phyloP scores from a whole-genome alignment of 2,329 filamentous ascomycete genomes.

The Monosporascus sp. region DNA sequence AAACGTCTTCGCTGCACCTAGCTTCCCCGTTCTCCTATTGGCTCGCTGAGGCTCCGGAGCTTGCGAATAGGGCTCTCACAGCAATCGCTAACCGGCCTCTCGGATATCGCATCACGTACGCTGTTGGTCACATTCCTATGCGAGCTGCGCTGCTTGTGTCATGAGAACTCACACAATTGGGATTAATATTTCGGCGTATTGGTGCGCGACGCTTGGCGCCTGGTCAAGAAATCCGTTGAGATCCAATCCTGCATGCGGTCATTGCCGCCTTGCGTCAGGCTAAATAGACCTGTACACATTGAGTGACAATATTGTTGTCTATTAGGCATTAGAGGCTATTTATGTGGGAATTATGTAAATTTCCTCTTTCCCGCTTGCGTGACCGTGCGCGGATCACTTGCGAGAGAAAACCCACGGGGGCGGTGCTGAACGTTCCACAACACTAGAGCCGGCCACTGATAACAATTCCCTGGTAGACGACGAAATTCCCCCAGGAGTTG shows the following conservation, averaged over 20 bases:
- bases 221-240: not conserved
- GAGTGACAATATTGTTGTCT: not conserved
- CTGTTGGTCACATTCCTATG: not conserved
- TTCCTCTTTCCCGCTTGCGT: too few species aligned
- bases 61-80: not conserved
- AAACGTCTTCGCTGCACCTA: not conserved
- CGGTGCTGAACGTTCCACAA: too few species aligned
- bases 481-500: too few species aligned
- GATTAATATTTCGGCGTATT: too few species aligned
- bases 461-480: too few species aligned
- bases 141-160: not conserved
- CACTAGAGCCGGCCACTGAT: too few species aligned
- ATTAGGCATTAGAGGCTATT: too few species aligned
- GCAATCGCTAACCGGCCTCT: not conserved
- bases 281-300: not conserved
- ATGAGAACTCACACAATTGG: not conserved
- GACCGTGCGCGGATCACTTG: too few species aligned
- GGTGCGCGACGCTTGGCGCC: not conserved
- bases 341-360: too few species aligned
- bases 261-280: not conserved
- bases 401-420: too few species aligned
- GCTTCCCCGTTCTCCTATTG: not conserved
- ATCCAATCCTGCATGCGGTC: not conserved
- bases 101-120: not conserved
- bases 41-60: not conserved